A percentile compares a stretch with the other conserved stretches of the same genome.
Evolutionary conservation across 1,284 basidiomycete species (phyloP).

Genomic region (Lentinula novae-zelandiae): DNA sequence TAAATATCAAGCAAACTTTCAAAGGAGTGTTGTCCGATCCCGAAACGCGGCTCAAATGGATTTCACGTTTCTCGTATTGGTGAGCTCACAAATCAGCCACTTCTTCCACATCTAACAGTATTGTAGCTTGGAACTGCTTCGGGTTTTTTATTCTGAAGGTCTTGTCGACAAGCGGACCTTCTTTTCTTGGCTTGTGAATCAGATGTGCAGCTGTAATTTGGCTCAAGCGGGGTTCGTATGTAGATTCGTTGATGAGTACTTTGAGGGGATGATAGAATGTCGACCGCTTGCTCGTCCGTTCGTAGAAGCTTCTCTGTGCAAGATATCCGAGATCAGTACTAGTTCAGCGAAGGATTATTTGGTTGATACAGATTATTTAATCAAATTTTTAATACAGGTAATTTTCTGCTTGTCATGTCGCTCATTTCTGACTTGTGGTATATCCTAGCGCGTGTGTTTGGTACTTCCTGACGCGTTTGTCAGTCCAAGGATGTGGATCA

Average conservation of each 20-base stretch:
- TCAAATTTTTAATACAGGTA: slow-evolving; percentile 61
- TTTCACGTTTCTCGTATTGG: slow-evolving; percentile 80
- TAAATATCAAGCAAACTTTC: slow-evolving; percentile 78
- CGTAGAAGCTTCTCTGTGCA: slow-evolving; percentile 61
- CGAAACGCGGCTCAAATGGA: slow-evolving; percentile 73
- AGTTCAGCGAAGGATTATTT: slow-evolving; percentile 52
- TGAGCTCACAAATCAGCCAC: slow-evolving; percentile 30
- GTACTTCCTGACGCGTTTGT: slow-evolving; percentile 69
- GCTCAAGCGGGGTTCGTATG: slow-evolving; percentile 84
- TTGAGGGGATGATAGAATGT: slow-evolving; percentile 67
- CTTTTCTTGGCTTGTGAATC: slow-evolving; percentile 81
- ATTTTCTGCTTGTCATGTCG: slow-evolving; percentile 11
- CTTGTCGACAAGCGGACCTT: slow-evolving; percentile 83
- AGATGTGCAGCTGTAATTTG: slow-evolving; percentile 72
- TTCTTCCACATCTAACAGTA: slow-evolving; percentile 3
- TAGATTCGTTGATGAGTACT: slow-evolving; percentile 76
- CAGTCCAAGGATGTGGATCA: slow-evolving; percentile 65
- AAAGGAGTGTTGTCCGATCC: slow-evolving; percentile 71
- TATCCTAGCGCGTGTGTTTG: slow-evolving; percentile 56
- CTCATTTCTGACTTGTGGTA: neutral
- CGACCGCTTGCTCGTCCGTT: slow-evolving; percentile 65
- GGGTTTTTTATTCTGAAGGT: slow-evolving; percentile 76
- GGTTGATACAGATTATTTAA: slow-evolving; percentile 47
- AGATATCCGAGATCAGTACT: slow-evolving; percentile 64
- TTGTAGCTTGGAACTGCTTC: slow-evolving; percentile 67